phyloP scores from a whole-genome alignment of 164 flowering plant species.

The Nymphaea colorata region DNA sequence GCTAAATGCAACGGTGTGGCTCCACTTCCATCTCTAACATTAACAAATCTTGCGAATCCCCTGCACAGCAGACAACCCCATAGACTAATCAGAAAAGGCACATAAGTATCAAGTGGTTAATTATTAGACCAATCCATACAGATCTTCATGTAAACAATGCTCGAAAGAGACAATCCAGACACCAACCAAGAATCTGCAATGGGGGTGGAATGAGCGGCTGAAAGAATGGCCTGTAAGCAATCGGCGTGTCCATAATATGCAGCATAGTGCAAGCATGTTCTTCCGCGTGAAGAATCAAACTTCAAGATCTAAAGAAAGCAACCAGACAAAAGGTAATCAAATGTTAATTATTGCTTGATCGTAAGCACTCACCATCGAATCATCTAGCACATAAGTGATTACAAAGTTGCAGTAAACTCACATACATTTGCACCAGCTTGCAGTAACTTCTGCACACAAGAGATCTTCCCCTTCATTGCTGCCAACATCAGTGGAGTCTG shows the following conservation, averaged over 20 bases:
- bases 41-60: conserved; percentile 95
- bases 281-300: conserved; percentile 73
- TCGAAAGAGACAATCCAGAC: background rate
- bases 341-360: background rate
- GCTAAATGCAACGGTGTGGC: conserved; percentile 94
- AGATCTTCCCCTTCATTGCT: conserved; percentile 83
- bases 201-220: conserved; percentile 61
- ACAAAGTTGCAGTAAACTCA: conserved; percentile 1
- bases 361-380: background rate
- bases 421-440: conserved; percentile 89
- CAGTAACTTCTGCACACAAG: conserved; percentile 67
- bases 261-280: conserved; percentile 95
- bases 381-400: background rate
- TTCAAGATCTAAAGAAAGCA: conserved; percentile 42
- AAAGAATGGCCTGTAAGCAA: conserved; percentile 69
- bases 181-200: conserved; percentile 80
- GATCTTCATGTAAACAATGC: background rate
- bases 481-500: conserved; percentile 99
- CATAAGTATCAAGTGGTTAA: too few species aligned
- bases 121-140: background rate
- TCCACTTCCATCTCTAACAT: conserved; percentile 83
- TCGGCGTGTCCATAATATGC: conserved; percentile 83
- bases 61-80: conserved; percentile 17
- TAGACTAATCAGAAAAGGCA: background rate
- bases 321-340: background rate